These are phyloP conservation scores for Evansstolkia leycettana DNA, from an alignment of 495 filamentous ascomycete species.

Conservation along the genomic window DNA sequence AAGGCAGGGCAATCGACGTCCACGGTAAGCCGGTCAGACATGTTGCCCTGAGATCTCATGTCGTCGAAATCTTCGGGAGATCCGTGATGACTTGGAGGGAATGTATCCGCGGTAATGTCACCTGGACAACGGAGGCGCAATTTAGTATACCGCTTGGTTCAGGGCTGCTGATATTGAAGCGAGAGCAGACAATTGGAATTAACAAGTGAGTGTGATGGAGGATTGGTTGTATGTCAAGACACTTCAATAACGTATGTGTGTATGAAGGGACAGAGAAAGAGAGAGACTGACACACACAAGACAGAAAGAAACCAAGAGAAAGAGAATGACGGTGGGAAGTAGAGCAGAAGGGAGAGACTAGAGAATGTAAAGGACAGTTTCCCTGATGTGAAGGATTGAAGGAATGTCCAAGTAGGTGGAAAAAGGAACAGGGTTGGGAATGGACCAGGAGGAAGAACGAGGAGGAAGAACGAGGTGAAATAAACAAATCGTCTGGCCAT, in stretches of 20 bases:
- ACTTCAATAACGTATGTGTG: slow-evolving; percentile 1
- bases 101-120: slow-evolving; percentile 14
- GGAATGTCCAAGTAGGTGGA: slow-evolving; percentile 8
- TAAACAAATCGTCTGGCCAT: slow-evolving; percentile 31
- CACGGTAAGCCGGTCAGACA: slow-evolving; percentile 30
- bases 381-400: slow-evolving; percentile 13
- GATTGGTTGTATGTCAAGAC: background rate
- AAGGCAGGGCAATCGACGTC: slow-evolving; percentile 32
- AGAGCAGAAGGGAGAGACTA: slow-evolving; percentile 5
- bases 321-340: slow-evolving; percentile 2
- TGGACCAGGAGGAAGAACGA: too few relatives aligned
- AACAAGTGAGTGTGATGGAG: too few relatives aligned
- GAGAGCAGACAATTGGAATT: too few relatives aligned
- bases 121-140: slow-evolving; percentile 9
- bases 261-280: slow-evolving; percentile 1
- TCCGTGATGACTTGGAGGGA: slow-evolving; percentile 13
- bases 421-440: slow-evolving; percentile 6
- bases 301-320: background rate
- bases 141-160: background rate
- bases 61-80: slow-evolving; percentile 19
- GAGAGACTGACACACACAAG: background rate
- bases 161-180: too few relatives aligned
- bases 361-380: slow-evolving; percentile 8
- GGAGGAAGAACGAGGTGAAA: slow-evolving; percentile 21
- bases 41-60: slow-evolving; percentile 29